Percentiles rank a stretch among this genome's conserved stretches.
Evolutionary conservation across 2,329 filamentous ascomycete genomes (phyloP).

Genomic region (Lasiodiplodia sp.): DNA sequence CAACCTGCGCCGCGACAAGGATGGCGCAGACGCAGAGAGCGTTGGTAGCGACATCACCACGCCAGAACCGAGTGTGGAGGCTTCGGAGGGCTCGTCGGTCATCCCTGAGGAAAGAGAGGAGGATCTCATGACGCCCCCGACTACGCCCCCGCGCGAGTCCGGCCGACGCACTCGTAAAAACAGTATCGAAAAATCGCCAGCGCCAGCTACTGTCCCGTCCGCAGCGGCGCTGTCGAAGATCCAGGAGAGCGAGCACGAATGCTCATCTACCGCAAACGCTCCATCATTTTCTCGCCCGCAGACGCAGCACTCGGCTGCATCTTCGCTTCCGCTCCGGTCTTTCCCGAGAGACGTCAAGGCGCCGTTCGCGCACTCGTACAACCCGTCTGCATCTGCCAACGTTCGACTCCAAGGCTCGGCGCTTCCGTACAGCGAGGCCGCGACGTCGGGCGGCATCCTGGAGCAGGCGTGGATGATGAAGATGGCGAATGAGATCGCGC

Average conservation of each 20-base stretch:
- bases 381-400: constrained; percentile 16
- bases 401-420: constrained; percentile 27
- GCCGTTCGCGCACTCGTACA: constrained; percentile 32
- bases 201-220: constrained; percentile 4
- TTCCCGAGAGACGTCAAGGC: constrained; percentile 32
- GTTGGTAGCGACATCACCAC: constrained; percentile 60
- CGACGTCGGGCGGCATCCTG: constrained; percentile 62
- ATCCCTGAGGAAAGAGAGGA: constrained; percentile 43
- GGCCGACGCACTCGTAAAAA: constrained; percentile 17
- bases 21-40: constrained; percentile 55
- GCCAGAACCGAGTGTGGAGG: constrained; percentile 61
- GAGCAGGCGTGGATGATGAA: constrained; percentile 90
- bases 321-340: constrained; percentile 33
- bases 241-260: constrained; percentile 16
- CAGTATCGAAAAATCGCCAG: constrained; percentile 21
- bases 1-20: constrained; percentile 73
- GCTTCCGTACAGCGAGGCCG: constrained; percentile 29
- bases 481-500: constrained; percentile 91
- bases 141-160: constrained; percentile 37
- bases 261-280: background rate
- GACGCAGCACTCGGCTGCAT: constrained; percentile 18
- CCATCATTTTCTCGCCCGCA: constrained; percentile 12
- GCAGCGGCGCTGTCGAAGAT: constrained; percentile 22
- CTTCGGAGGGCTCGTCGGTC: constrained; percentile 62
- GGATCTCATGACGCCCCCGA: constrained; percentile 43